These are phyloP conservation scores for Pyricularia pennisetigena DNA, from an alignment of 2,329 filamentous ascomycete genomes.

Conservation along the genomic window DNA sequence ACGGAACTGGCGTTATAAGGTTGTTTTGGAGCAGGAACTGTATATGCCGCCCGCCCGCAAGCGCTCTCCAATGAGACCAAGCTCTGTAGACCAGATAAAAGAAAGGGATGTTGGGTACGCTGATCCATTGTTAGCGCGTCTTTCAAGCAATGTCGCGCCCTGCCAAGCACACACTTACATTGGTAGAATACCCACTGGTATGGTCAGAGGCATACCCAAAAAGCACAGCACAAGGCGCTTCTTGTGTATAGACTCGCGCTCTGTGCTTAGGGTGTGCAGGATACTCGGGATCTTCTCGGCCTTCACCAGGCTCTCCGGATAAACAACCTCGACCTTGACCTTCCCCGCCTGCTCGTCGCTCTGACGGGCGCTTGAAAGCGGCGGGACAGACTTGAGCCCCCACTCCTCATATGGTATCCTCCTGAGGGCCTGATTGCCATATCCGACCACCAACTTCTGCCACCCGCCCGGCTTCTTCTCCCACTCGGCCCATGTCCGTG, in stretches of 20 bases:
- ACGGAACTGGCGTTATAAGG: constrained; percentile 57
- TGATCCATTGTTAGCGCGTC: constrained; percentile 22
- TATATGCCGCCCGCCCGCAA: constrained; percentile 75
- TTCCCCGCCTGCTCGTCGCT: constrained; percentile 38
- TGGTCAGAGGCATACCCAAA: constrained; percentile 70
- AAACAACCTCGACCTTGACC: constrained; percentile 64
- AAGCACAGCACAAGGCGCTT: constrained; percentile 73
- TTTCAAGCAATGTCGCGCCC: background rate
- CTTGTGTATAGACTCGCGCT: constrained; percentile 70
- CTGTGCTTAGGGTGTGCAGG: constrained; percentile 64
- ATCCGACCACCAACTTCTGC: constrained; percentile 78
- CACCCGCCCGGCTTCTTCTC: constrained; percentile 76
- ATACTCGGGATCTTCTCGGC: constrained; percentile 52
- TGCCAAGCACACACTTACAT: constrained; percentile 48
- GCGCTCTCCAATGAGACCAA: constrained; percentile 84
- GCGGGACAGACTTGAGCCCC: constrained; percentile 90
- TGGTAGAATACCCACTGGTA: constrained; percentile 75
- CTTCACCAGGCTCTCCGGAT: constrained; percentile 61
- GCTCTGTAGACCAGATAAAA: constrained; percentile 90
- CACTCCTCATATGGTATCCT: constrained; percentile 95
- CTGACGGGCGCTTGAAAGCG: constrained; percentile 57
- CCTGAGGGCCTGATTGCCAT: constrained; percentile 77
- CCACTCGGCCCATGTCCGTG: constrained; percentile 75
- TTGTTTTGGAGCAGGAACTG: constrained; percentile 70
- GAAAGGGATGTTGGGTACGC: constrained; percentile 88